Evolutionary conservation across 2,329 filamentous ascomycete genomes (phyloP).

Genomic region (Botrytis hyacinthi): DNA sequence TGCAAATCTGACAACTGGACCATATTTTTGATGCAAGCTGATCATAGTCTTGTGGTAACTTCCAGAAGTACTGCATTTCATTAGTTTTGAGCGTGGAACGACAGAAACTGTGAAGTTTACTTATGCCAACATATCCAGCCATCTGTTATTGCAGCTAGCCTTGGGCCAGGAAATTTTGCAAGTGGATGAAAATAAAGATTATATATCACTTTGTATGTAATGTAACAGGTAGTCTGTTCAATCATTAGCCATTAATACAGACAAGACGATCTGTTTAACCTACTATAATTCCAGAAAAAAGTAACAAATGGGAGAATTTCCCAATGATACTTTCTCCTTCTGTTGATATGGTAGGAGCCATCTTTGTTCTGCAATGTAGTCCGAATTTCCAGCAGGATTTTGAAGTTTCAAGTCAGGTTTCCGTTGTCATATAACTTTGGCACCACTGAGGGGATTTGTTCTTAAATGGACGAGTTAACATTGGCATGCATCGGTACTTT

Average conservation of each 20-base stretch:
- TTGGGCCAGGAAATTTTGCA: constrained; percentile 20
- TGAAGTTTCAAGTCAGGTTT: background rate
- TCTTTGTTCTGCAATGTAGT: background rate
- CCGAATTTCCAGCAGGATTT: background rate
- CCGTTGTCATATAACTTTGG: background rate
- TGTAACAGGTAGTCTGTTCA: background rate
- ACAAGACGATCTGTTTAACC: background rate
- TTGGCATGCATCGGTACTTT: background rate
- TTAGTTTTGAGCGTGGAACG: background rate
- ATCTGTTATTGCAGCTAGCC: constrained; percentile 13
- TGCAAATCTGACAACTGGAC: constrained; percentile 7
- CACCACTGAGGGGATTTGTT: background rate
- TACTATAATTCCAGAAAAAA: constrained; percentile 10
- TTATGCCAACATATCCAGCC: constrained; percentile 4
- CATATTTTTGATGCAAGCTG: constrained; percentile 11
- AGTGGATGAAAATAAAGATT: constrained; percentile 19
- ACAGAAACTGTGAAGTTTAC: background rate
- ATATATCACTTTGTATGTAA: constrained; percentile 14
- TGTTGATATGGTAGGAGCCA: background rate
- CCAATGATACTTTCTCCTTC: background rate
- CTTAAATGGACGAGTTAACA: background rate
- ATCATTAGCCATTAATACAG: background rate
- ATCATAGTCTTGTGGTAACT: constrained; percentile 4
- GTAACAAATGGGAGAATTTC: background rate
- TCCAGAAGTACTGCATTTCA: background rate